Percentiles rank a stretch among this genome's conserved stretches.
phyloP scores from a whole-genome alignment of 2,329 filamentous ascomycete species.

The Ilyonectria sp. region DNA sequence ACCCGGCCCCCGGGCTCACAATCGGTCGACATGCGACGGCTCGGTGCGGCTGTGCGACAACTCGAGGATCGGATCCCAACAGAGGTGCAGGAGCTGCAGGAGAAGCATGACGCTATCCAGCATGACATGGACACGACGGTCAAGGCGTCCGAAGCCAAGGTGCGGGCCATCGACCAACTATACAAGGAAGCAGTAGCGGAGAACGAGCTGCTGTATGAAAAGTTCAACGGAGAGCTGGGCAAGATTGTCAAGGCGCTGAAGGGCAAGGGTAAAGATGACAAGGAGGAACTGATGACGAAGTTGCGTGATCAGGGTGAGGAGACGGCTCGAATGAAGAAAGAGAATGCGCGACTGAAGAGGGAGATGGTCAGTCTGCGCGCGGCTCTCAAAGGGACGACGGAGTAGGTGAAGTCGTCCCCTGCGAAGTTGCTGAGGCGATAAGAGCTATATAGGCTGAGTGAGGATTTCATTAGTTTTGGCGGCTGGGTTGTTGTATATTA shows the following conservation, averaged over 20 bases:
- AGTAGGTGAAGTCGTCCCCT: slow-evolving; percentile 50
- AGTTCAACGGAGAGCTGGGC: slow-evolving; percentile 91
- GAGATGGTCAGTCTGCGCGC: slow-evolving; percentile 82
- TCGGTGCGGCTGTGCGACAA: slow-evolving; percentile 72
- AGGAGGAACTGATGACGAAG: slow-evolving; percentile 81
- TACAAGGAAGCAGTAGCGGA: slow-evolving; percentile 91
- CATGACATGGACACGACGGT: slow-evolving; percentile 81
- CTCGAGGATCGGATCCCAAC: slow-evolving; percentile 78
- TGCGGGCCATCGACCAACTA: slow-evolving; percentile 86
- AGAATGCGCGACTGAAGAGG: slow-evolving; percentile 86
- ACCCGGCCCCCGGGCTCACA: slow-evolving; percentile 48
- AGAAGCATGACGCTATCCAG: slow-evolving; percentile 75
- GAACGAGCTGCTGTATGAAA: slow-evolving; percentile 92
- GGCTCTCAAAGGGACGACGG: slow-evolving; percentile 62
- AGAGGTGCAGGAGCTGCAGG: slow-evolving; percentile 71
- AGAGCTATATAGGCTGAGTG: slow-evolving; percentile 19
- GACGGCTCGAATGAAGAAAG: slow-evolving; percentile 82
- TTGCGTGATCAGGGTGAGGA: slow-evolving; percentile 85
- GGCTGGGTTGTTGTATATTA: slow-evolving; percentile 40
- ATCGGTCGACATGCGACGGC: slow-evolving; percentile 62
- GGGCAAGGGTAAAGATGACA: slow-evolving; percentile 81
- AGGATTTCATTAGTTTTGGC: slow-evolving; percentile 37
- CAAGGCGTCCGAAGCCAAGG: slow-evolving; percentile 82
- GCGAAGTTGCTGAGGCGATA: slow-evolving; percentile 40
- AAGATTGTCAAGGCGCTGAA: slow-evolving; percentile 85